Base-by-base conservation (phyloP, 2,329 filamentous ascomycete genomes). In the Colletotrichum aenigma region DNA sequence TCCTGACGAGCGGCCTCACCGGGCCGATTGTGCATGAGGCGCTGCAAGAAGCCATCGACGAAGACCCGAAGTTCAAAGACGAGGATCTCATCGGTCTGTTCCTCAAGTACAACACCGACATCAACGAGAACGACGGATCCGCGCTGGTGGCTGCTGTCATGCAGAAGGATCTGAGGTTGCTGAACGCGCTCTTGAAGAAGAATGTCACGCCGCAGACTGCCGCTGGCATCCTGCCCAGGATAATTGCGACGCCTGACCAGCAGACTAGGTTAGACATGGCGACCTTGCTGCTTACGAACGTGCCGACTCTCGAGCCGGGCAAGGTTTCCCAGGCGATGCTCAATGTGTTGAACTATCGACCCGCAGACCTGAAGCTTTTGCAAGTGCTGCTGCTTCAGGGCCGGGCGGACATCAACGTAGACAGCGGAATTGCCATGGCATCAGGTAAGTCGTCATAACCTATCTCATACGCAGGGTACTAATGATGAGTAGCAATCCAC, bases 81-180 rank as follows among this genome's bases (percentile, higher is more conserved):
- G 86, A 88, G 56, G 84, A 85, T 3, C 81, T 92, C 13, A 89
- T 92, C 70, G 84, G 86, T 8, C 83, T 92, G 6, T 82, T 92
- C 5, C 82, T 92, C 7, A 84, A 86, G 3, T 84, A 90, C 75
- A 87, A 88, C 16, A 88, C 88, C 6, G 89, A 91, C 64, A 85
- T 90, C 48, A 91, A 91, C 77, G 89, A 88, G 70, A 88, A 89
- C 56, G 86, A 88, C 30, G 89, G 89, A 0, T 83, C 86, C n/a
- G 87, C 86, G 4, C 83, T 92, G 16, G 81, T 86, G 1, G 84
- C 87, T 0, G 87, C 90, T 0, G 87, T 92, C 21, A 77, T 81
- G 3, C 87, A 89, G 70, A 86, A 84, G 34, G 89, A 92, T 65
- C 70, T 88, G 2, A 80, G 80, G 1, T 81, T 92, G 0, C 79